Conservation (phyloP, 257 asterid genomes). For the Nicotiana noctiflora region DNA sequence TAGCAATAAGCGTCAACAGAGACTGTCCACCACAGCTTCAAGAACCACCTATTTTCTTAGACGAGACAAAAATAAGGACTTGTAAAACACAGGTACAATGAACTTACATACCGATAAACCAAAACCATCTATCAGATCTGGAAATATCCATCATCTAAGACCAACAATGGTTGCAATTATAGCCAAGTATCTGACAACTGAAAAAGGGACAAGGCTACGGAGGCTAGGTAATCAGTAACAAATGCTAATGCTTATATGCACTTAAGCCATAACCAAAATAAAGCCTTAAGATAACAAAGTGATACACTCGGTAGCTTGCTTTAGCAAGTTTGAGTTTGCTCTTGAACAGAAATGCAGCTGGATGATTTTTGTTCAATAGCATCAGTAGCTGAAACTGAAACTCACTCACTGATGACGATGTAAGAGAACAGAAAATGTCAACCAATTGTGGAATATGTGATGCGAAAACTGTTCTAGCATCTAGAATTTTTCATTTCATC, state of each 20-base stretch:
- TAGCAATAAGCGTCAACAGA: neutral
- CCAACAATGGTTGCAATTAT: neutral
- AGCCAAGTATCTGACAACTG: neutral
- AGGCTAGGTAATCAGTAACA: neutral
- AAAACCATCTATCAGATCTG: neutral
- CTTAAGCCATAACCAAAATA: neutral
- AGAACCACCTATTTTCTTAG: neutral
- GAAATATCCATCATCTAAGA: neutral
- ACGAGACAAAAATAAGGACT: neutral
- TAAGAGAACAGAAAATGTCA: neutral
- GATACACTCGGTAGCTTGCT: neutral
- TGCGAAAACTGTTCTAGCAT: neutral
- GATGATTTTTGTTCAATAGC: neutral
- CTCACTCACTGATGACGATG: neutral
- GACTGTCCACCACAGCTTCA: neutral
- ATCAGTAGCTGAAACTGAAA: constrained; percentile 5
- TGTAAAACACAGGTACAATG: neutral
- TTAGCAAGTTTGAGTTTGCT: neutral
- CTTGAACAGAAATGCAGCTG: neutral
- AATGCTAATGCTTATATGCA: neutral
- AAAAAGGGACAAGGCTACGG: neutral
- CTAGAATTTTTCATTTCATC: constrained; percentile 3
- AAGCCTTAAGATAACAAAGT: neutral
- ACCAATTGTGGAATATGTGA: neutral
- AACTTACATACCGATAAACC: neutral